Percentiles rank a stretch among this genome's conserved stretches.
phyloP scores from a whole-genome alignment of 2,329 filamentous ascomycete species.

The Didymella pomorum region DNA sequence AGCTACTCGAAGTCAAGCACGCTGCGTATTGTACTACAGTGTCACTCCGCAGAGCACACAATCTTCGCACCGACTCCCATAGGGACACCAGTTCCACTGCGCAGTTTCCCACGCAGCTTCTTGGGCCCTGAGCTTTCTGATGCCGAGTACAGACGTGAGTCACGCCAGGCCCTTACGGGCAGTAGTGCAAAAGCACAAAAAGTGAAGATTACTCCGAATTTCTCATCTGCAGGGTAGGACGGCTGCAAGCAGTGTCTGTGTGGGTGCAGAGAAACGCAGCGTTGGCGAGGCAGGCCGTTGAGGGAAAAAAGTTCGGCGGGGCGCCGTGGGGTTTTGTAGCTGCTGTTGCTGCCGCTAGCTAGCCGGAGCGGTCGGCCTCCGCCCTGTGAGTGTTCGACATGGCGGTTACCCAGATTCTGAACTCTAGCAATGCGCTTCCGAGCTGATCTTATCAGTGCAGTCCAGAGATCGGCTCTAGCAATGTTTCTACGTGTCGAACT shows the following conservation, averaged over 20 bases:
- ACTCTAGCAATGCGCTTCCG: not conserved
- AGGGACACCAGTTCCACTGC: conserved; percentile 61
- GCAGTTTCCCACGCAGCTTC: conserved; percentile 37
- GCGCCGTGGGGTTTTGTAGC: conserved; percentile 46
- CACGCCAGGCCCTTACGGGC: conserved; percentile 89
- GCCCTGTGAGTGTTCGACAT: not conserved
- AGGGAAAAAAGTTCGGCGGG: conserved; percentile 53
- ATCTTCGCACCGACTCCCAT: conserved; percentile 97
- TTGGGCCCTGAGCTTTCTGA: conserved; percentile 82
- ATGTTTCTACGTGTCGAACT: no score
- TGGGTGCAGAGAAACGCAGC: conserved; percentile 97
- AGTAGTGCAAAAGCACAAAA: conserved; percentile 61
- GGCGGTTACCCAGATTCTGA: not conserved
- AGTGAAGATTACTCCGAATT: conserved; percentile 98
- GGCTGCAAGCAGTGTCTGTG: conserved; percentile 59
- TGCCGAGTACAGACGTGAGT: conserved; percentile 84
- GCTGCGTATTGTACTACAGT: conserved; percentile 98
- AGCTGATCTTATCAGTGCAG: not conserved
- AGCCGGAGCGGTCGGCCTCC: conserved; percentile 6
- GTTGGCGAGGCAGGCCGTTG: conserved; percentile 86
- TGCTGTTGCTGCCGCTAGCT: conserved; percentile 31
- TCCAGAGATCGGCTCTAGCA: no score
- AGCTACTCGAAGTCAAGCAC: conserved; percentile 62
- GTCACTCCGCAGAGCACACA: conserved; percentile 73
- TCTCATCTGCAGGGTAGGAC: conserved; percentile 79